Evolutionary conservation across 805 yeast species (phyloP).

Genomic region (Candida nonsorbophila): DNA sequence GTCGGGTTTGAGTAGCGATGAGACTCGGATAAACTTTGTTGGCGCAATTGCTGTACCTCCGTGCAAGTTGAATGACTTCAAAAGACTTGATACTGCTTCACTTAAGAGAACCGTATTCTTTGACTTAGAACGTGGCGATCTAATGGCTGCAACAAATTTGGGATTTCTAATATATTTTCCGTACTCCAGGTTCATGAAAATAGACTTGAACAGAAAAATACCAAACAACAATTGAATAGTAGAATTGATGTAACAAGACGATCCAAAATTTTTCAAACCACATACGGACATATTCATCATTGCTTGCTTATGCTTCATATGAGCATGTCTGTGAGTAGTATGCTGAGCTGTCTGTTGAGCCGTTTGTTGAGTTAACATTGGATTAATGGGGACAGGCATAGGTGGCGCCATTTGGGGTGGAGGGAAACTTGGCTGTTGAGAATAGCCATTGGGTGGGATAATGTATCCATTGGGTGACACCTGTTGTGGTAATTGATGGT

Average conservation of each 20-base stretch:
- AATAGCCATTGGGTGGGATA: no score
- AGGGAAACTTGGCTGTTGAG: not conserved
- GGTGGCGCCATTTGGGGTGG: not conserved
- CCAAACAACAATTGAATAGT: constrained; percentile 69
- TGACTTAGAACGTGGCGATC: constrained; percentile 10
- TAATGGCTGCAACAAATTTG: constrained; percentile 18
- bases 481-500: not conserved
- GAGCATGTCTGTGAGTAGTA: constrained; percentile 9
- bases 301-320: constrained; percentile 11
- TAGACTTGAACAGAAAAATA: constrained; percentile 39
- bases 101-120: constrained; percentile 29
- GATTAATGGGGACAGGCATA: not conserved
- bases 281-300: constrained; percentile 46
- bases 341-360: constrained; percentile 26
- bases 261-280: constrained; percentile 64
- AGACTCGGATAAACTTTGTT: constrained; percentile 50
- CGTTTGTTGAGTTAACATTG: constrained; percentile 23
- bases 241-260: constrained; percentile 73
- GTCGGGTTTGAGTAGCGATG: constrained; percentile 56
- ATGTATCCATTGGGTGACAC: not conserved
- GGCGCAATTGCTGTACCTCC: constrained; percentile 65
- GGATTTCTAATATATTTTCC: constrained; percentile 37
- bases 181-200: constrained; percentile 44
- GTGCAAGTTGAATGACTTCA: constrained; percentile 52
- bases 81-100: constrained; percentile 48